These are phyloP conservation scores for Cryphonectria japonica DNA, from an alignment of 2,329 filamentous ascomycete species.

Conservation along the genomic window DNA sequence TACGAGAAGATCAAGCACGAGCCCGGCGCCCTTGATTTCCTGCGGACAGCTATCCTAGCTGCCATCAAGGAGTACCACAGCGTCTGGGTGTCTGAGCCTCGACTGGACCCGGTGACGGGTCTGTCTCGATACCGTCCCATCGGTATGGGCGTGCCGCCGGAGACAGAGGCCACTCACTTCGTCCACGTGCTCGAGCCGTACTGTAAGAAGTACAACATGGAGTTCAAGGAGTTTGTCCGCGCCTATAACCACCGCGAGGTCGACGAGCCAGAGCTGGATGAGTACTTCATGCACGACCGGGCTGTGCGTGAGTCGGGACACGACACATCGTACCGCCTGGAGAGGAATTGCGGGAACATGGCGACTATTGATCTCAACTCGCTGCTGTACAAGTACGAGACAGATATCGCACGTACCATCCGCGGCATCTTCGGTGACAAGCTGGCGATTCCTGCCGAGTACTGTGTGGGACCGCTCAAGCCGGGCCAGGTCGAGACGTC, in stretches of 20 bases:
- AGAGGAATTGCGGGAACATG: conserved; percentile 83
- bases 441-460: conserved; percentile 81
- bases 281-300: conserved; percentile 95
- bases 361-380: conserved; percentile 96
- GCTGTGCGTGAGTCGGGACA: conserved; percentile 96
- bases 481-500: conserved; percentile 79
- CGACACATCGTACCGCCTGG: conserved; percentile 92
- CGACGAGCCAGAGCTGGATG: conserved; percentile 83
- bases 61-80: conserved; percentile 97
- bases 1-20: conserved; percentile 93
- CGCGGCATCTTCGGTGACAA: conserved; percentile 82
- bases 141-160: conserved; percentile 83
- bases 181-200: conserved; percentile 82
- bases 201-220: conserved; percentile 80
- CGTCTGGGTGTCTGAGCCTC: conserved; percentile 81
- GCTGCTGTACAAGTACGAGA: conserved; percentile 94
- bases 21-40: conserved; percentile 77
- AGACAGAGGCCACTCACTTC: conserved; percentile 89
- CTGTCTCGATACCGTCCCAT: conserved; percentile 84
- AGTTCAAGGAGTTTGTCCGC: conserved; percentile 80
- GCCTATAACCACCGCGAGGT: conserved; percentile 84
- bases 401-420: conserved; percentile 87
- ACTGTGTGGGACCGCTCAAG: conserved; percentile 69
- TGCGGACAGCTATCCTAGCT: conserved; percentile 78
- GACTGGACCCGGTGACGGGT: conserved; percentile 76